Percentiles rank a stretch among this genome's conserved stretches.
Evolutionary conservation across 169 alveolate genomes (phyloP).

Genomic region (Toxoplasma gondii): DNA sequence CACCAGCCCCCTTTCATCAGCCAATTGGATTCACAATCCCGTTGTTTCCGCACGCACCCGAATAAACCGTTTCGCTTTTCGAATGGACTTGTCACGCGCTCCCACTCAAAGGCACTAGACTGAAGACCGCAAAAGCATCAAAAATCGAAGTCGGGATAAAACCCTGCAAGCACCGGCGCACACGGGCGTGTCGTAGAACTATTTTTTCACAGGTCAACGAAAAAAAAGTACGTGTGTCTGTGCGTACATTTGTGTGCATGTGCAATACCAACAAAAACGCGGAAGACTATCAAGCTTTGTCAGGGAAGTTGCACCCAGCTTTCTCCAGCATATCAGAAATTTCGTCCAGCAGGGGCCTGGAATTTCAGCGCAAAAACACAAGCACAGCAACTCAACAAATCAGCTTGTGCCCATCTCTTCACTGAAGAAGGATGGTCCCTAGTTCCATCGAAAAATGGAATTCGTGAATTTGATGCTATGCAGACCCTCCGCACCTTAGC

Average conservation of each 20-base stretch:
- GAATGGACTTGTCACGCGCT: too few species aligned
- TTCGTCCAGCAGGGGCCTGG: constrained; percentile 24
- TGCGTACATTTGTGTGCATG: neutral
- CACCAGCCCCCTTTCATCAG: too few species aligned
- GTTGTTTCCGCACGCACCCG: too few species aligned
- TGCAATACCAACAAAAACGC: neutral
- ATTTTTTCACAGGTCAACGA: neutral
- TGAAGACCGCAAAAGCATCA: neutral
- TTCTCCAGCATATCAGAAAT: neutral
- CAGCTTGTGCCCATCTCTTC: neutral
- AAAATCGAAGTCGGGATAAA: neutral
- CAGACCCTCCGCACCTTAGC: too few species aligned
- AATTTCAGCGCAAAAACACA: neutral
- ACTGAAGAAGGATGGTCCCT: too few species aligned
- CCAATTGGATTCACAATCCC: too few species aligned
- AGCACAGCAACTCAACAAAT: neutral
- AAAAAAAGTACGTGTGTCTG: neutral
- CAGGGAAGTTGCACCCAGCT: constrained; percentile 24
- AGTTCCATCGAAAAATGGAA: too few species aligned
- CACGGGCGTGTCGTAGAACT: neutral
- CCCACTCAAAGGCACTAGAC: too few species aligned
- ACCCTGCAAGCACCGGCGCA: neutral
- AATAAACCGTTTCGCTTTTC: too few species aligned
- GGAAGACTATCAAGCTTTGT: neutral
- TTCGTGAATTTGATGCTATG: too few species aligned